A percentile compares a stretch with the other conserved stretches of the same genome.
phyloP scores from a whole-genome alignment of 495 filamentous ascomycete species.

The Beverwykella pulmonaria region DNA sequence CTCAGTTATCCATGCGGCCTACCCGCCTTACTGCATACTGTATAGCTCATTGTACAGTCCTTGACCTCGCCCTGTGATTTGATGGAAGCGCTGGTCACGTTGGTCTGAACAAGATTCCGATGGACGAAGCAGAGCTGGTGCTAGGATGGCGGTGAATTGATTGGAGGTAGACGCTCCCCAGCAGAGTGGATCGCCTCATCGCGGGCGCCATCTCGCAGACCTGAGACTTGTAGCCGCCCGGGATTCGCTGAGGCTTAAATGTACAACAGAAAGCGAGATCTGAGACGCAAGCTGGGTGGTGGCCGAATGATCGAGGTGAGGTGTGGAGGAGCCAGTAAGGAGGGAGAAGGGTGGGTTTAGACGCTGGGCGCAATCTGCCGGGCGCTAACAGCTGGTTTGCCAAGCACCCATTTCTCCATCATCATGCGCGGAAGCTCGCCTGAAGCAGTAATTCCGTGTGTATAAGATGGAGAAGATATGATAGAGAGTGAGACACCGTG shows the following conservation, averaged over 20 bases:
- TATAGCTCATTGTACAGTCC: slow-evolving; percentile 21
- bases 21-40: slow-evolving; percentile 28
- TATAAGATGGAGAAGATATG: not conserved
- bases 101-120: slow-evolving; percentile 8
- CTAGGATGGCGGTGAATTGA: slow-evolving; percentile 15
- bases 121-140: slow-evolving; percentile 25
- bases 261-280: slow-evolving; percentile 24
- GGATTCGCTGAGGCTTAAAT: slow-evolving; percentile 32
- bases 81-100: slow-evolving; percentile 29
- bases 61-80: slow-evolving; percentile 13
- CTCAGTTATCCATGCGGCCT: slow-evolving; percentile 21
- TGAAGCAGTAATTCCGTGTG: not conserved
- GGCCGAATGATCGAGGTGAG: slow-evolving; percentile 18
- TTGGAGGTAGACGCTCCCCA: slow-evolving; percentile 25
- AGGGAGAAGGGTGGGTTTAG: not conserved
- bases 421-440: not conserved
- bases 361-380: not conserved
- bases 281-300: slow-evolving; percentile 27
- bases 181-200: slow-evolving; percentile 22
- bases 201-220: slow-evolving; percentile 35
- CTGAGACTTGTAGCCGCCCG: slow-evolving; percentile 35
- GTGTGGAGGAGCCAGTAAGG: slow-evolving; percentile 19
- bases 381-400: slow-evolving; percentile 6
- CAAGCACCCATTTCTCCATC: not conserved
- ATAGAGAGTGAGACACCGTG: not conserved